Base-by-base conservation (phyloP, 768 basidiomycete species). In the Termitomyces sp. region DNA sequence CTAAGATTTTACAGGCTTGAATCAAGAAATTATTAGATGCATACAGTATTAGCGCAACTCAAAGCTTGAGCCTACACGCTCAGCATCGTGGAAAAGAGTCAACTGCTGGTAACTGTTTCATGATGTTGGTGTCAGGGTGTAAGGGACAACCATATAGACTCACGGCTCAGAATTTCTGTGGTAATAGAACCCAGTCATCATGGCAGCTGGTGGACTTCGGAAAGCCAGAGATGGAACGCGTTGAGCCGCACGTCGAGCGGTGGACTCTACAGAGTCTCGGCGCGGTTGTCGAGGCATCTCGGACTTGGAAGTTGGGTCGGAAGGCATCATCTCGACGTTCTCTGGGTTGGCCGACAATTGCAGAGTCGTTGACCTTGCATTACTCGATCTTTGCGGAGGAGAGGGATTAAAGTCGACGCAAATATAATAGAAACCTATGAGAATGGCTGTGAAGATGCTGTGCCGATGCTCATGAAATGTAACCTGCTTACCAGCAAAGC, bases 131-230 rank as follows among this genome's bases (percentile, higher is more conserved):
- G 56, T 50, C 43, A 58, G 54, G 14, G 27, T 57, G 45, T 47
- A 39, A 46, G 44, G 17, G 27, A 37, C 46, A 12, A 52, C 10
- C 16, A 12, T 30, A 45, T 32, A 19, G 21, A 83, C 89, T 74
- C 67, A 94, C 91, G 91, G 91, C 66, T 92, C 91, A 54, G 91
- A 94, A 68, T 93, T 89, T 77, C 88, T 87, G 70, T 94, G 92
- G 73, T 91, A 95, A 72, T 95, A 96, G 74, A 91, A 95, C 37
- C 94, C 91, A 61, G 82, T 88, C 89, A 92, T 91, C 27, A 84
- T 84, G 5, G 89, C 90, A 48, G 81, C 76, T 7, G 83, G 76
- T 5, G 78, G 73, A 45, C 74, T 68, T 54, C 73, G 72, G 44
- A 80, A 78, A 37, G 77, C 73, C n/a, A 77, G 63, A 4, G 81